Evolutionary conservation across 2,329 filamentous ascomycete genomes (phyloP), one percentile per base, ranked within the genome.

Genomic region (Scedosporium aurantiacum): DNA sequence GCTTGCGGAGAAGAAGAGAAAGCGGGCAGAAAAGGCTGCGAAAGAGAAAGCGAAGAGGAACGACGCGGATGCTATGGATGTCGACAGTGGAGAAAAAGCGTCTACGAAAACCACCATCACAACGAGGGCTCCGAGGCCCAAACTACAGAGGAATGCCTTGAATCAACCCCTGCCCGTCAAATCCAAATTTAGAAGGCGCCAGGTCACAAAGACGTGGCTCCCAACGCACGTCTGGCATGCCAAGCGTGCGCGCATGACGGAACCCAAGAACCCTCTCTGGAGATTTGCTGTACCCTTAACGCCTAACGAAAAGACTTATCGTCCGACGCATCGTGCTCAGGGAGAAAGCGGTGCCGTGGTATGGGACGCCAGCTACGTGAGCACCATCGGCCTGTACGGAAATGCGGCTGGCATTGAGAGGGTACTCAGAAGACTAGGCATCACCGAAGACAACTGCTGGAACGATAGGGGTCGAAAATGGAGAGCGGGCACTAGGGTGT

Each of bases 331-430:
- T 76, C 85, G 92, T 65, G 87, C 90, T 23, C 84, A 86, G 60
- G 85, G 86, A 28, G 81, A 87, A 60, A 84, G 87, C 65, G 92
- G 94, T 4, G 88, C 88, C 23, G 79, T 97, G 52, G 86, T 86
- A 1, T 97, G 93, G 91, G 94, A 99, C 73, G 90, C 85, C 78
- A 97, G 92, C 71, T 99, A 97, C 71, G 88, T 94, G 77, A 89
- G 90, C 66, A 96, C 91, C 1, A 88, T 97, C 65, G 82, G 87
- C 14, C 71, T 97, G 3, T 86, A 87, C 66, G 94, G 92, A 0
- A 75, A 78, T 14, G 76, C 83, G 47, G 73, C 76, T 32, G 86
- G 86, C 60, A 75, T 96, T 47, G 78, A 85, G 61, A 81, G 82
- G 43, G 77, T 93, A 8, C 71, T 97, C 40, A 84, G 78, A 67